Conservation (phyloP, 208 protist species). For the Trypanosoma melophagium region DNA sequence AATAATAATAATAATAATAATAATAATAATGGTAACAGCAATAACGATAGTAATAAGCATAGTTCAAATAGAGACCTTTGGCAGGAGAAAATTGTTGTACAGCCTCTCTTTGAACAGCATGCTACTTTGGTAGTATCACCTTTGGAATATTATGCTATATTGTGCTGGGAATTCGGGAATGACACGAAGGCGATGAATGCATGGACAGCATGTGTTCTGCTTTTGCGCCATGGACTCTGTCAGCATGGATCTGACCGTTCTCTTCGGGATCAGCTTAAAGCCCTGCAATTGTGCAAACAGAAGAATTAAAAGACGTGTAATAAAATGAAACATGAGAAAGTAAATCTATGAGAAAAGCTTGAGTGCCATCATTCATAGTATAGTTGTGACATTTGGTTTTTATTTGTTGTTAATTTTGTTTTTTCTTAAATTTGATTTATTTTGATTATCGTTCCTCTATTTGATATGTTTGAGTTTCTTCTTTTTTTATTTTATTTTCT, state of each 20-base stretch:
- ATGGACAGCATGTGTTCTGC: slow-evolving; percentile 14
- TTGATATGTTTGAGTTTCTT: too few species aligned
- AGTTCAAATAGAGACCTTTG: background rate
- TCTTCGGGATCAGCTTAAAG: slow-evolving; percentile 16
- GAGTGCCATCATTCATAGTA: too few species aligned
- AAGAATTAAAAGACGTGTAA: background rate
- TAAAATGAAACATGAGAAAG: background rate
- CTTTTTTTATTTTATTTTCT: slow-evolving; percentile 3
- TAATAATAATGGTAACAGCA: background rate
- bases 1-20: background rate
- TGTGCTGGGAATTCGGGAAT: slow-evolving; percentile 2
- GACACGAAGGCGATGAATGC: slow-evolving; percentile 6
- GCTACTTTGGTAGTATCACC: slow-evolving; percentile 9
- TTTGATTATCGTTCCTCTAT: too few species aligned
- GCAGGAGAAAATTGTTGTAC: background rate
- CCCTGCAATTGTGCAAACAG: slow-evolving; percentile 5
- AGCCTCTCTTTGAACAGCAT: slow-evolving; percentile 6
- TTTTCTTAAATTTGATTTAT: background rate
- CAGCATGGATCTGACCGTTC: slow-evolving; percentile 21
- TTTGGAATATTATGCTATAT: slow-evolving; percentile 19
- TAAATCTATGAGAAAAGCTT: too few species aligned
- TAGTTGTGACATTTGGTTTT: too few species aligned
- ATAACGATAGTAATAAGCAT: background rate
- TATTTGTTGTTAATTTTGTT: background rate
- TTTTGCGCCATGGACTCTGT: slow-evolving; percentile 20